Conservation (phyloP, 2,329 filamentous ascomycete species). For the Monosporascus sp. region DNA sequence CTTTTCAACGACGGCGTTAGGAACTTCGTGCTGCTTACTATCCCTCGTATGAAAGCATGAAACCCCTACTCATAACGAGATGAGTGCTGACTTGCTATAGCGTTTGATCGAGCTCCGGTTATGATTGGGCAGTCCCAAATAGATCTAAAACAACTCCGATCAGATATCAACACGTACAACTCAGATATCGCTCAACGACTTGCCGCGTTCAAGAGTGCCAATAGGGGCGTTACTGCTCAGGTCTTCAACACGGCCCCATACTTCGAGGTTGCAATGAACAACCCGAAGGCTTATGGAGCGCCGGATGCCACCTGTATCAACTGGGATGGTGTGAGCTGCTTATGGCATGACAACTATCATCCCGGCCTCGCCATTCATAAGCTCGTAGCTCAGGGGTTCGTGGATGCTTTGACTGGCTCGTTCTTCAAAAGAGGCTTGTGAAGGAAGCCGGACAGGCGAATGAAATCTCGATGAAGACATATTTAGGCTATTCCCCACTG, state of each 20-base stretch:
- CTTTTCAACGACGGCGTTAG: slow-evolving; percentile 11
- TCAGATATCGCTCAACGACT: slow-evolving; percentile 8
- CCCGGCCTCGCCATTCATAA: slow-evolving; percentile 13
- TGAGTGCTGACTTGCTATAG: slow-evolving; percentile 1
- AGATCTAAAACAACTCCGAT: slow-evolving; percentile 1
- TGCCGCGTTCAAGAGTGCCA: slow-evolving; percentile 6
- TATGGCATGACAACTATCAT: slow-evolving; percentile 15
- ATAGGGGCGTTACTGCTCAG: slow-evolving; percentile 7
- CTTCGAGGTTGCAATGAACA: slow-evolving; percentile 8
- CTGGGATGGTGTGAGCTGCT: slow-evolving; percentile 11
- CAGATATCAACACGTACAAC: slow-evolving; percentile 14
- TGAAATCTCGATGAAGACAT: too few relatives aligned
- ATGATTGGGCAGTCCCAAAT: slow-evolving; percentile 5
- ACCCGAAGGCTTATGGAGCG: slow-evolving; percentile 17
- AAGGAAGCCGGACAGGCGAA: too few relatives aligned
- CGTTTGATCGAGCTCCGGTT: slow-evolving; percentile 13
- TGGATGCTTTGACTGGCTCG: slow-evolving; percentile 3
- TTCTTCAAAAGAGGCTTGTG: slow-evolving; percentile 7
- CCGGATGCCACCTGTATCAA: slow-evolving; percentile 12
- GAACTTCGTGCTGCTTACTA: slow-evolving; percentile 13
- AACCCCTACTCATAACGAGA: not conserved
- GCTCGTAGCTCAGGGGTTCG: slow-evolving; percentile 9
- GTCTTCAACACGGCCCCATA: slow-evolving; percentile 13
- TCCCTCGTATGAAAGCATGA: slow-evolving; percentile 10
- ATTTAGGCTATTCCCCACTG: too few relatives aligned